Evolutionary conservation across 2,329 filamentous ascomycete genomes (phyloP), one percentile per base, ranked within the genome.

Genomic region (Colletotrichum incanum): DNA sequence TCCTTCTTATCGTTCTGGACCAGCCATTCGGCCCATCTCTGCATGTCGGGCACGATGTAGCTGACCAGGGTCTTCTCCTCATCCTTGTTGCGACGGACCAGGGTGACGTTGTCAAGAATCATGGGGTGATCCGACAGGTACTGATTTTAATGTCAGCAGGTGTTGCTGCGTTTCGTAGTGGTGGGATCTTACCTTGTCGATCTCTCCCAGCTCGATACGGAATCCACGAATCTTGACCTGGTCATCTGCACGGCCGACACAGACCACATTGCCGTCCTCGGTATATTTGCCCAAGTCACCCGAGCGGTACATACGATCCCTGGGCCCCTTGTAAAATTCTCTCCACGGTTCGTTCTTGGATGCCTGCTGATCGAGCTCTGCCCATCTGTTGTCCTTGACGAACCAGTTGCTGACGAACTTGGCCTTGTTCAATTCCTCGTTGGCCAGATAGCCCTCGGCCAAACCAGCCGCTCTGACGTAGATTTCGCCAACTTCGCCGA

Each of bases 161-260:
- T 16, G 26, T 31, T 52, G 49, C 26, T 6, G 7, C 5, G 49
- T 52, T 23, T 52, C 26, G 12, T 28, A 16, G 16, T 52, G 26
- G 16, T 31, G 49, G 14, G 7, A 20, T 6, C 18, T 52, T 52
- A 52, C 49, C 49, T 56, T 56, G 54, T 98, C 95, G 76, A 98
- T 98, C 76, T 98, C 96, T 74, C 93, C 93, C 56, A 98, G 91
- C 83, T 99, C 96, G 76, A 99, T 97, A 73, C 96, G 89, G 87
- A 98, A 98, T 1, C 96, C 96, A 72, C 96, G 93, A 75, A 98
- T 96, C 86, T 98, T 99, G 84, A 98, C 94, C 80, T 98, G 96
- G 76, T 93, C 89, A 78, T 98, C 96, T 31, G 91, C 91, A 71
- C 96, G 89, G 28, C 96, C 96, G 93, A 65, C 60, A 78, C 91